A percentile compares a stretch with the other conserved stretches of the same genome.
These are phyloP conservation scores for Exsudoporus floridanus DNA, from an alignment of 1,284 basidiomycete genomes.

Conservation along the genomic window DNA sequence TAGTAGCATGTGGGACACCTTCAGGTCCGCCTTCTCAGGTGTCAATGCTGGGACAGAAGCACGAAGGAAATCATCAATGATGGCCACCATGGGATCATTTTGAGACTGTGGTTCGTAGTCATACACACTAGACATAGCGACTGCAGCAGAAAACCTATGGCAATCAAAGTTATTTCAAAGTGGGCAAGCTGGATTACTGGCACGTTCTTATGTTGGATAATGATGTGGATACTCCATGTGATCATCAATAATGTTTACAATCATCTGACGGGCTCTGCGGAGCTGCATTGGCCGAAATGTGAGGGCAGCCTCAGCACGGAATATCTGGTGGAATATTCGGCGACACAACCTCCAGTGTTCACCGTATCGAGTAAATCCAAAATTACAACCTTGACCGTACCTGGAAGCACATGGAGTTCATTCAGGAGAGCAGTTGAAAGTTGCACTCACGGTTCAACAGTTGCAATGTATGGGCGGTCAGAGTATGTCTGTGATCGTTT, in stretches of 20 bases:
- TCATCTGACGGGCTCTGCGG: conserved; percentile 4
- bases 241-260: conserved; percentile 3
- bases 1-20: conserved; percentile 10
- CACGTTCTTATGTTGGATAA: conserved; percentile 5
- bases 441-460: conserved; percentile 2
- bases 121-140: conserved; percentile 15
- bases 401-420: not conserved
- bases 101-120: conserved; percentile 15
- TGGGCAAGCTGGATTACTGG: not conserved
- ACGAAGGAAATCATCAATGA: not conserved
- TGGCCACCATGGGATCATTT: conserved; percentile 14
- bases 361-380: not conserved
- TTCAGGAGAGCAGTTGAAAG: not conserved
- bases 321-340: conserved; percentile 8
- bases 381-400: not conserved
- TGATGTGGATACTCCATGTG: conserved; percentile 3
- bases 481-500: conserved; percentile 21
- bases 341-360: conserved; percentile 6
- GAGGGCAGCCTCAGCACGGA: not conserved
- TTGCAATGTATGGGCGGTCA: conserved; percentile 15
- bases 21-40: not conserved
- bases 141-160: conserved; percentile 13
- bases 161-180: not conserved
- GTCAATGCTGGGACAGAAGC: not conserved
- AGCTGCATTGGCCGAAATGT: conserved; percentile 12